Conservation (phyloP, 1,139 yeast genomes). For the Komagataea norvegica region DNA sequence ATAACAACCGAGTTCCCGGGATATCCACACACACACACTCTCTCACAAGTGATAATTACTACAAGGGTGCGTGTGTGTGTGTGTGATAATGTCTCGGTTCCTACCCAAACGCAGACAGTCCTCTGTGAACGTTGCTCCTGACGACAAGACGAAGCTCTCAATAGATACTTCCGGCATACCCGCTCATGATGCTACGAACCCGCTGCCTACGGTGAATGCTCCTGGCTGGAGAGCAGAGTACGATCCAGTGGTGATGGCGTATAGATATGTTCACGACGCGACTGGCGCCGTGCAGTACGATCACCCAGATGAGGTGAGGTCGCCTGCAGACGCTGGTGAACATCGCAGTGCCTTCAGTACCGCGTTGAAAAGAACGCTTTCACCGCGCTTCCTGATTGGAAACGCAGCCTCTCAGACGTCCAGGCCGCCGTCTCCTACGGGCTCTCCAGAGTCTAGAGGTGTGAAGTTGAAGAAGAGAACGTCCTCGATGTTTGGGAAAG, state of each 20-base stretch:
- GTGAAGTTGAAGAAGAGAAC: background rate
- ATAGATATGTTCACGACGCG: conserved; percentile 18
- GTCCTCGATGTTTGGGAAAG: conserved; percentile 1
- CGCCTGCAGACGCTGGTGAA: conserved; percentile 16
- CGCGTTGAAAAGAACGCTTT: conserved; percentile 19
- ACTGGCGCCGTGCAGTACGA: conserved; percentile 24
- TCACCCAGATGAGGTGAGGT: conserved; percentile 26
- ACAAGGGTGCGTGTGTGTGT: no score
- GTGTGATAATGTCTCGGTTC: conserved; percentile 2
- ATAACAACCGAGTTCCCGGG: no score
- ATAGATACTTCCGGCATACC: conserved; percentile 1
- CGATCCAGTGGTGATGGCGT: conserved; percentile 20
- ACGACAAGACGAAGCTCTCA: conserved; percentile 1
- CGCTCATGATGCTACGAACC: background rate
- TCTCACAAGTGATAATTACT: no score
- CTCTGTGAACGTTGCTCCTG: no score
- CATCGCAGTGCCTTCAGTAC: conserved; percentile 17
- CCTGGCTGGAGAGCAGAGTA: conserved; percentile 23
- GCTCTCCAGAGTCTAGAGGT: background rate
- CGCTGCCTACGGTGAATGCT: conserved; percentile 16
- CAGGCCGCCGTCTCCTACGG: no score
- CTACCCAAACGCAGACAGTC: conserved; percentile 2
- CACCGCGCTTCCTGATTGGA: conserved; percentile 18
- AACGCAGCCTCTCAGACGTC: no score
- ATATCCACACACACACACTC: no score